Evolutionary conservation across 2,329 filamentous ascomycete genomes (phyloP).

Genomic region (Penicillium sp.): DNA sequence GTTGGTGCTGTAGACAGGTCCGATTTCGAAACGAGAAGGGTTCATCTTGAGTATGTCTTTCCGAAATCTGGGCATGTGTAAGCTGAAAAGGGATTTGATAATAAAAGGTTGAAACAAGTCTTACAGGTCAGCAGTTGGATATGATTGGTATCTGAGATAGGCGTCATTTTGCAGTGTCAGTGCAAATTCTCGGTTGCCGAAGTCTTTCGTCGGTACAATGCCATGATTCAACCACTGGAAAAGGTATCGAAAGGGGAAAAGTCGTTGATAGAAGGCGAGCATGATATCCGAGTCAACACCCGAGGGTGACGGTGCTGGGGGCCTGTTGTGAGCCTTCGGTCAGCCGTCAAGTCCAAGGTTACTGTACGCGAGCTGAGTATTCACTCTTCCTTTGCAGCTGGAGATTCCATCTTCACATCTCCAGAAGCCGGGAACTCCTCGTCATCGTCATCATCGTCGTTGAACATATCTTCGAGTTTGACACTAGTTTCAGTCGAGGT

Average conservation of each 20-base stretch:
- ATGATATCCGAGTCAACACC: conserved; percentile 77
- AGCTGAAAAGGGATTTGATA: background rate
- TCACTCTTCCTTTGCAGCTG: conserved; percentile 41
- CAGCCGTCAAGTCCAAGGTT: conserved; percentile 9
- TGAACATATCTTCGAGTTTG: conserved; percentile 60
- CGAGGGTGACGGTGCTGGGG: conserved; percentile 39
- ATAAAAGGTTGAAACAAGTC: conserved; percentile 21
- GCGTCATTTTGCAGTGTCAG: conserved; percentile 91
- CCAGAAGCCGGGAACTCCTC: conserved; percentile 56
- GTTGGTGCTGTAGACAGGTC: conserved; percentile 92
- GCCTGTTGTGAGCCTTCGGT: conserved; percentile 24
- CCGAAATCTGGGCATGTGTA: conserved; percentile 61
- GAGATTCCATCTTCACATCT: conserved; percentile 43
- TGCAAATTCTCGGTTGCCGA: conserved; percentile 90
- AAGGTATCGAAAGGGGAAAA: conserved; percentile 90
- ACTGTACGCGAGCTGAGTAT: conserved; percentile 7
- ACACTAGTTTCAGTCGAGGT: conserved; percentile 26
- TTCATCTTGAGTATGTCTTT: conserved; percentile 88
- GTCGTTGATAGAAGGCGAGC: conserved; percentile 88
- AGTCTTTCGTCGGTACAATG: conserved; percentile 79
- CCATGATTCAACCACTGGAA: conserved; percentile 99
- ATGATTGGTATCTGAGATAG: conserved; percentile 88
- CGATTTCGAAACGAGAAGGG: conserved; percentile 95
- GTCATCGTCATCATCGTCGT: conserved; percentile 54
- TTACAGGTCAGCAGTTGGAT: conserved; percentile 62